Percentiles rank a stretch among this genome's conserved stretches.
These are phyloP conservation scores for Erodium maritimum DNA, from an alignment of 345 rosid genomes.

Conservation along the genomic window DNA sequence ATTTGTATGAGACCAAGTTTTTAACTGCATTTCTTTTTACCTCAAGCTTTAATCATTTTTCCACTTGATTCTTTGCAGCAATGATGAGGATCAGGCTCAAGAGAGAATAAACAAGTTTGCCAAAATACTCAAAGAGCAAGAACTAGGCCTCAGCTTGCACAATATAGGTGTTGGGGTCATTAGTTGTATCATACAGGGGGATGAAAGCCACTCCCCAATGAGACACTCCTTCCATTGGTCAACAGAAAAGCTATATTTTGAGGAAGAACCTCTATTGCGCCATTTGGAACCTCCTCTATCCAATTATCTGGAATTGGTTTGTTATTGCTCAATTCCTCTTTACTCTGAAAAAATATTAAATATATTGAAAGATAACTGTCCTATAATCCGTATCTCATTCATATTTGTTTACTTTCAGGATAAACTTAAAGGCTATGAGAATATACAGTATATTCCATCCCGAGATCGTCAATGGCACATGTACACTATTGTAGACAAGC, in stretches of 20 bases:
- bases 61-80: conserved; percentile 39
- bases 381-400: conserved; percentile 10
- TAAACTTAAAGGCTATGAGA: conserved; percentile 76
- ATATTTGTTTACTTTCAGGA: conserved; percentile 41
- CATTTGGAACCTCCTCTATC: conserved; percentile 98
- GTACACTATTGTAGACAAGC: conserved; percentile 77
- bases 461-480: conserved; percentile 94
- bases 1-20: no score
- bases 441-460: conserved; percentile 64
- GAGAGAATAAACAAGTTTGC: conserved; percentile 86
- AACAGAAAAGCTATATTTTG: conserved; percentile 57
- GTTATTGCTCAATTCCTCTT: conserved; percentile 5
- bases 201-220: conserved; percentile 96
- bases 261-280: conserved; percentile 88
- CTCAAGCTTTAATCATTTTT: no score
- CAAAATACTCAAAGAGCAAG: conserved; percentile 83
- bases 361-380: not conserved
- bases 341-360: not conserved
- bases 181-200: conserved; percentile 95
- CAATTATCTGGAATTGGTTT: conserved; percentile 85
- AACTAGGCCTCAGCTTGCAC: conserved; percentile 58
- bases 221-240: conserved; percentile 98
- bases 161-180: conserved; percentile 83
- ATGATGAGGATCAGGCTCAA: conserved; percentile 99
- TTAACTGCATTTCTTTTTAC: no score